phyloP scores from a whole-genome alignment of 208 protist species.

The Leishmania gerbilli region DNA sequence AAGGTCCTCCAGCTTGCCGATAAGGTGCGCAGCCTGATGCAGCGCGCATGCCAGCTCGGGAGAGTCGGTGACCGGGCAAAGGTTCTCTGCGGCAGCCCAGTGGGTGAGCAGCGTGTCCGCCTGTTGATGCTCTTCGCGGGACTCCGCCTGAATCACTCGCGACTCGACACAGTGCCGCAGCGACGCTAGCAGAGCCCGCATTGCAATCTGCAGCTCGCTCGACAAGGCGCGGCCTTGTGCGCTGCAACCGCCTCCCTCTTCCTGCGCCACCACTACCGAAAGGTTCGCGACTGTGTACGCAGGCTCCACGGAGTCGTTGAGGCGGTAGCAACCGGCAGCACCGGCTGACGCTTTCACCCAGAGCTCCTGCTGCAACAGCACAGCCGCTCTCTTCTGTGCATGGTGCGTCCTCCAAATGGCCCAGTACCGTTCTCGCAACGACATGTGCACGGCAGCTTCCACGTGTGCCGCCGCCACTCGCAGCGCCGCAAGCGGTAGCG shows the following conservation, averaged over 20 bases:
- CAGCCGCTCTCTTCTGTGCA: slow-evolving; percentile 14
- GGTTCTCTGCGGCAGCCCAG: slow-evolving; percentile 28
- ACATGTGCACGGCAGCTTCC: neutral
- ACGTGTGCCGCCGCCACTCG: slow-evolving; percentile 19
- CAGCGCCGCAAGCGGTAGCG: neutral
- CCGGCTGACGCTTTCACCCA: slow-evolving; percentile 11
- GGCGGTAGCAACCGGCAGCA: slow-evolving; percentile 14
- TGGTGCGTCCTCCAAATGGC: slow-evolving; percentile 22
- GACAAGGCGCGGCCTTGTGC: slow-evolving; percentile 30
- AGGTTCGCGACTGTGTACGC: slow-evolving; percentile 41
- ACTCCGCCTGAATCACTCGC: slow-evolving; percentile 40
- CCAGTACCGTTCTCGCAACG: slow-evolving; percentile 16
- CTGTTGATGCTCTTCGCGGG: slow-evolving; percentile 32
- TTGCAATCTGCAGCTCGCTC: slow-evolving; percentile 47
- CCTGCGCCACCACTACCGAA: slow-evolving; percentile 27
- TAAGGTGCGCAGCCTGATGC: slow-evolving; percentile 44
- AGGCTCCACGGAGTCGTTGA: slow-evolving; percentile 46
- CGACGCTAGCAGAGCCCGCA: slow-evolving; percentile 47
- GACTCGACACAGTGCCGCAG: slow-evolving; percentile 44
- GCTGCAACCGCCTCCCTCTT: neutral
- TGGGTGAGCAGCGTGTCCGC: slow-evolving; percentile 22
- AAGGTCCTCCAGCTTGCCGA: slow-evolving; percentile 50
- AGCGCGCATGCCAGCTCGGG: slow-evolving; percentile 39
- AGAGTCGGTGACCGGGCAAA: slow-evolving; percentile 60
- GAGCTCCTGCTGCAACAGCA: slow-evolving; percentile 12